Percentiles rank a stretch among this genome's conserved stretches.
These are phyloP conservation scores for Colletotrichum gigasporum DNA, from an alignment of 2,329 filamentous ascomycete genomes.

Conservation along the genomic window DNA sequence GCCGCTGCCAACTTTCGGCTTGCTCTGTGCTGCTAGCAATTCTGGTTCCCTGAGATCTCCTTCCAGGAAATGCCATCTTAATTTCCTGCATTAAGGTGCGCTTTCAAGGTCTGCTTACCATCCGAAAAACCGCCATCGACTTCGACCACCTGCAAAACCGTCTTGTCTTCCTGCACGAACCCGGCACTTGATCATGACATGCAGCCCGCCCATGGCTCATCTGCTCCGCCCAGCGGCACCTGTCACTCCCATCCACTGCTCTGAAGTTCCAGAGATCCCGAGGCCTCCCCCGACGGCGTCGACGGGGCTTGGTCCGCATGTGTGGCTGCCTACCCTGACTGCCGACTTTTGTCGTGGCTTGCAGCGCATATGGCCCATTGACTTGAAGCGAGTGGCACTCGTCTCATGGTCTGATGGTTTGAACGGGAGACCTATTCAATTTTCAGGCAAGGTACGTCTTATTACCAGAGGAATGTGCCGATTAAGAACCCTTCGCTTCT, in stretches of 20 bases:
- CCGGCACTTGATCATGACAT: constrained; percentile 17
- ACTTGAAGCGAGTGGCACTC: too few species aligned
- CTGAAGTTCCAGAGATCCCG: not conserved
- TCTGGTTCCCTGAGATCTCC: not conserved
- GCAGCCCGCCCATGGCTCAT: constrained; percentile 9
- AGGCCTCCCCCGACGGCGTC: constrained; percentile 1
- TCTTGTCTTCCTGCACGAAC: not conserved
- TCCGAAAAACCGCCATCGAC: not conserved
- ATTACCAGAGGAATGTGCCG: too few species aligned
- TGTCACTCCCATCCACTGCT: not conserved
- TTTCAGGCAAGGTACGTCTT: too few species aligned
- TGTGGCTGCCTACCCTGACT: not conserved
- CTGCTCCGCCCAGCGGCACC: not conserved
- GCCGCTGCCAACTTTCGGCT: not conserved
- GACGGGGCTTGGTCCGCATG: not conserved
- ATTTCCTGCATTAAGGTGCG: not conserved
- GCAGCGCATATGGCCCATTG: accelerated
- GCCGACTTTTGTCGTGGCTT: not conserved
- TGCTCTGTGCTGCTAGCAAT: not conserved
- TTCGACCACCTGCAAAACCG: not conserved
- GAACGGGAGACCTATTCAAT: too few species aligned
- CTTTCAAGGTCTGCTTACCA: constrained; percentile 16
- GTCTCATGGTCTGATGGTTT: too few species aligned
- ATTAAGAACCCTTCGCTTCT: too few species aligned
- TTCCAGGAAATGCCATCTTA: constrained; percentile 5